phyloP scores from a whole-genome alignment of 805 yeast genomes.

The Nakazawaea ernobii region DNA sequence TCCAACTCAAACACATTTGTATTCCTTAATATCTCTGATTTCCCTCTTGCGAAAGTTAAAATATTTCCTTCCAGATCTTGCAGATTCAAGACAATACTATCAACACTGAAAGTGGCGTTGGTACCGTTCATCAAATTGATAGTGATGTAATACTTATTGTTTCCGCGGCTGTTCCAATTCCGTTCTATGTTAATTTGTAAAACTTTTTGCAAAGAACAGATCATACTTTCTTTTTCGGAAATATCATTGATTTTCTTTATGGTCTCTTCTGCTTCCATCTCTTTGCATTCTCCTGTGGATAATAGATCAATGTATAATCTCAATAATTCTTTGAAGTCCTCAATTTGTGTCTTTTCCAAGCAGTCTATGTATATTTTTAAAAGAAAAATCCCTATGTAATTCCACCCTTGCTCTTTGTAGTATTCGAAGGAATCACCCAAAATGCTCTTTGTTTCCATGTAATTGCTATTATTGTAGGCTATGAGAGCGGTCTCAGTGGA shows the following conservation, averaged over 20 bases:
- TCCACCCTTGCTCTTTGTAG: constrained; percentile 72
- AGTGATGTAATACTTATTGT: constrained; percentile 32
- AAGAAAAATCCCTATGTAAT: constrained; percentile 57
- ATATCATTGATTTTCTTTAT: constrained; percentile 15
- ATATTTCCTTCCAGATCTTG: constrained; percentile 9
- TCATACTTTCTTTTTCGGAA: constrained; percentile 7
- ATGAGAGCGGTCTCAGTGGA: constrained; percentile 76
- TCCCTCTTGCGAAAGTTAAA: constrained; percentile 8
- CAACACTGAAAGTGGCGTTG: constrained; percentile 11
- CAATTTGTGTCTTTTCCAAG: constrained; percentile 34
- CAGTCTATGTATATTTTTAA: constrained; percentile 67
- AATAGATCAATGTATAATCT: constrained; percentile 35
- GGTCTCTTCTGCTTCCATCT: constrained; percentile 14
- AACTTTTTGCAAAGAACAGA: constrained; percentile 27
- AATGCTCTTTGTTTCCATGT: constrained; percentile 54
- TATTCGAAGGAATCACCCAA: constrained; percentile 64
- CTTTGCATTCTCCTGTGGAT: constrained; percentile 19
- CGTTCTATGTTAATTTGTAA: constrained; percentile 32
- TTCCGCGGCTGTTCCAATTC: constrained; percentile 26
- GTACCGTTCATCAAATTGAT: constrained; percentile 27
- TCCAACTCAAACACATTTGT: constrained; percentile 10
- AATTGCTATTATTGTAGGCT: constrained; percentile 52
- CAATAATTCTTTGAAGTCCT: constrained; percentile 23
- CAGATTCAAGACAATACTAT: constrained; percentile 13
- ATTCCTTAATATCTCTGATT: constrained; percentile 9